Conservation (phyloP, 192 early-diverging fungal genomes). For the Coemansia sp. region DNA sequence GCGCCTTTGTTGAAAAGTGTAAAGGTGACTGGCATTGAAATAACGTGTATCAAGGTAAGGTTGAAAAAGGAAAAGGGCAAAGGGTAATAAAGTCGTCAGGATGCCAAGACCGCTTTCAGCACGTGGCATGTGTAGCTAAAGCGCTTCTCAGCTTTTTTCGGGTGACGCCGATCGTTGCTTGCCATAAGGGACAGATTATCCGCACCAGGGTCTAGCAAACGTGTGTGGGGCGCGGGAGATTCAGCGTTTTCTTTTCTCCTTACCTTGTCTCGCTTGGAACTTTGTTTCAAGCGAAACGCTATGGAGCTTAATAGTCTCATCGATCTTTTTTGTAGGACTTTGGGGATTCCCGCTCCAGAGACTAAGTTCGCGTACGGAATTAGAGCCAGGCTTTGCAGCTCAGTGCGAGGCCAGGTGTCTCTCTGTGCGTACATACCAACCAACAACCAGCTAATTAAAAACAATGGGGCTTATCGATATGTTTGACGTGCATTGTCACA, state of each 20-base stretch:
- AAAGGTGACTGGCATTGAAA: not conserved
- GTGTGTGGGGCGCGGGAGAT: not conserved
- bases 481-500: constrained; percentile 50
- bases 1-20: constrained; percentile 1
- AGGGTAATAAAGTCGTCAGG: not conserved
- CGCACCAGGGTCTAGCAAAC: not conserved
- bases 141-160: not conserved
- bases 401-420: constrained; percentile 32
- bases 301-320: constrained; percentile 16
- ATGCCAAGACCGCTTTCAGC: not conserved
- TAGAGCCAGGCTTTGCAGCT: constrained; percentile 27
- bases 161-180: not conserved
- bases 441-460: no score
- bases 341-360: constrained; percentile 48
- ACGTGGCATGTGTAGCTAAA: no score
- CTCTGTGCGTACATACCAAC: constrained; percentile 22
- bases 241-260: not conserved
- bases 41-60: not conserved
- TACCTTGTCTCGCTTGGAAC: not conserved
- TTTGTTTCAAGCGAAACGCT: not conserved
- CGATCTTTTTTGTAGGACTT: not conserved
- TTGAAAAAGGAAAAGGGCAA: not conserved
- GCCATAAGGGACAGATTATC: not conserved
- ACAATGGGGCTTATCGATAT: no score
- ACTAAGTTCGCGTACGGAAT: constrained; percentile 14